These are phyloP conservation scores for Mrakia gelida DNA, from an alignment of 768 basidiomycete genomes.

Conservation along the genomic window DNA sequence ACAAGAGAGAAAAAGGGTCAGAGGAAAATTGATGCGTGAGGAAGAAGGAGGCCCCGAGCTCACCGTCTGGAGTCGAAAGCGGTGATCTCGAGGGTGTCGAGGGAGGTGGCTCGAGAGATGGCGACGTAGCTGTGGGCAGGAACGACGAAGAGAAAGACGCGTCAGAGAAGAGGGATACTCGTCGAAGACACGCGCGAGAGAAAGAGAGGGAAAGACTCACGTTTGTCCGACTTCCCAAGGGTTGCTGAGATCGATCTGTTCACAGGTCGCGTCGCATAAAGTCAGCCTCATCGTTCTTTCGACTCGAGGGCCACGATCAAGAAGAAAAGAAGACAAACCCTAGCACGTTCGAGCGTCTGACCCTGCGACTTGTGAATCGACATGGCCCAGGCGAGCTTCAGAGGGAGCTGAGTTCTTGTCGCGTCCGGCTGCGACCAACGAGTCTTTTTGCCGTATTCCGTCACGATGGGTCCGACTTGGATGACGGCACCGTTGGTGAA, in stretches of 20 bases:
- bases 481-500: background rate
- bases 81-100: slow-evolving; percentile 16
- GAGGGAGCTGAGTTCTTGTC: slow-evolving; percentile 12
- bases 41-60: no score
- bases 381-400: slow-evolving; percentile 23
- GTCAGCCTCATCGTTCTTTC: no score
- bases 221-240: slow-evolving; percentile 14
- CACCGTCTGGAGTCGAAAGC: background rate
- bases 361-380: slow-evolving; percentile 94
- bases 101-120: slow-evolving; percentile 25
- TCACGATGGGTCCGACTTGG: background rate
- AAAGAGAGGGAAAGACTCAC: background rate
- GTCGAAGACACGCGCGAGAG: background rate
- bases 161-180: background rate
- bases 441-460: background rate
- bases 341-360: slow-evolving; percentile 90
- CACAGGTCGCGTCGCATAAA: background rate
- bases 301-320: no score
- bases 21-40: no score
- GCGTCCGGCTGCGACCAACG: background rate
- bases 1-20: no score
- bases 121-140: slow-evolving; percentile 23
- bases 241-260: slow-evolving; percentile 13
- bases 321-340: slow-evolving; percentile 50
- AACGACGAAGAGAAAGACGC: background rate